These are phyloP conservation scores for Pisolithus microcarpus DNA, from an alignment of 768 basidiomycete genomes.

Conservation along the genomic window DNA sequence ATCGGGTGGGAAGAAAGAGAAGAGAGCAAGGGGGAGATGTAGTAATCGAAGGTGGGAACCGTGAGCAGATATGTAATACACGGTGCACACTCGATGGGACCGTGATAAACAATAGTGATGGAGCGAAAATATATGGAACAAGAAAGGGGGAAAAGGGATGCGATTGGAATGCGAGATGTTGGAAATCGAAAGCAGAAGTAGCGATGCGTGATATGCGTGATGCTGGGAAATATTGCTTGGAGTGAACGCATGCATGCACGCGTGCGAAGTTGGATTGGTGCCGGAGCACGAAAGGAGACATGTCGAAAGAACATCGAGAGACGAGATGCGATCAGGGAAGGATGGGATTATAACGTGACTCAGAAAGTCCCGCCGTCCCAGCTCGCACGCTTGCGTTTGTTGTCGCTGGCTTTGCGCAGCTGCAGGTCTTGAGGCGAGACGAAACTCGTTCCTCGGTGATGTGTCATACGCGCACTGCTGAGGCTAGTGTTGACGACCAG, in stretches of 20 bases:
- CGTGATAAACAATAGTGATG: conserved; percentile 2
- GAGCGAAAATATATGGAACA: conserved; percentile 1
- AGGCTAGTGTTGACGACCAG: conserved; percentile 14
- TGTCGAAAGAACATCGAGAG: conserved; percentile 4
- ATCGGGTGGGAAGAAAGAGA: neutral
- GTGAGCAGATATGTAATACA: conserved; percentile 5
- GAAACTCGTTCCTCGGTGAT: conserved; percentile 47
- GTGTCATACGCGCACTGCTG: conserved; percentile 17
- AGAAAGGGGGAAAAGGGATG: neutral
- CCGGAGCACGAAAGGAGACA: conserved; percentile 2
- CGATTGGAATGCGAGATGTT: neutral
- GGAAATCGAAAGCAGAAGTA: conserved; percentile 3
- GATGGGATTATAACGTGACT: neutral
- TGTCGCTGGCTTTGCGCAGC: conserved; percentile 40
- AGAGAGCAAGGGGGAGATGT: neutral
- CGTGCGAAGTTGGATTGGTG: neutral
- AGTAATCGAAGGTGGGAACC: conserved; percentile 1
- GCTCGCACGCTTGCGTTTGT: conserved; percentile 52
- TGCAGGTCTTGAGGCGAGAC: conserved; percentile 48
- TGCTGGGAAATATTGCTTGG: neutral
- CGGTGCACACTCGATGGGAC: conserved; percentile 6
- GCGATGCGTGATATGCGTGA: neutral
- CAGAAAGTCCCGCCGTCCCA: conserved; percentile 43
- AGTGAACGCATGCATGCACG: neutral
- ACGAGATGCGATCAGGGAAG: neutral